A percentile compares a stretch with the other conserved stretches of the same genome.
Evolutionary conservation across 2,329 filamentous ascomycete genomes (phyloP).

Genomic region (Pleurostoma richardsiae): DNA sequence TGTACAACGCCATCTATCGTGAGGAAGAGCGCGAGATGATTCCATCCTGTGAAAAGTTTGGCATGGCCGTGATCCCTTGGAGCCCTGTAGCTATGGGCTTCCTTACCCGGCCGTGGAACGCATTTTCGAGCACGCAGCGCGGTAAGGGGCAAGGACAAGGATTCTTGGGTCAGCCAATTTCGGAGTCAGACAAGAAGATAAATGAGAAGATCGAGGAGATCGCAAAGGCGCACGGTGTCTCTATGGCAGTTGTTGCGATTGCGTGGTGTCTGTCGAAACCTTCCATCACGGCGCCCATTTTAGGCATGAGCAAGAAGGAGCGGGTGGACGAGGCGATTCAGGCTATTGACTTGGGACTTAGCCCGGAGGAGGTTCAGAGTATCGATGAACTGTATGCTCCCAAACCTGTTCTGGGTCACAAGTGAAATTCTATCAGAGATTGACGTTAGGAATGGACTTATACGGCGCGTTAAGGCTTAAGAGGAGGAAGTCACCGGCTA

Average conservation of each 20-base stretch:
- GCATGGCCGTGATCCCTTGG: slow-evolving; percentile 33
- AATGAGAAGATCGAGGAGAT: slow-evolving; percentile 3
- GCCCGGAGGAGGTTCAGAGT: slow-evolving; percentile 1
- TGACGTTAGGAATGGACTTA: too few species aligned
- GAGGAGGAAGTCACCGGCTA: too few species aligned
- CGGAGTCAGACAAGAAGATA: slow-evolving; percentile 1
- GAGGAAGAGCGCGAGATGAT: slow-evolving; percentile 52
- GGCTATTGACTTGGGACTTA: slow-evolving; percentile 1
- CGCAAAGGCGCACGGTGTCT: slow-evolving; percentile 1
- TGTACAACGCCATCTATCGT: slow-evolving; percentile 57
- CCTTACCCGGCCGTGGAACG: too few species aligned
- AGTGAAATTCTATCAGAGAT: too few species aligned
- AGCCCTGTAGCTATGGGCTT: too few species aligned
- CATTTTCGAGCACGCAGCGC: too few species aligned
- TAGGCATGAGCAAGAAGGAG: slow-evolving; percentile 17
- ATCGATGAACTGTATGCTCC: slow-evolving; percentile 2
- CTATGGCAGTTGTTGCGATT: slow-evolving; percentile 1
- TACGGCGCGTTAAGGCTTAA: too few species aligned
- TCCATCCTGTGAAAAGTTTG: slow-evolving; percentile 33
- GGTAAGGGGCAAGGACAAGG: too few species aligned
- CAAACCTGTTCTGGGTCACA: background rate
- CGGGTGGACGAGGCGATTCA: slow-evolving; percentile 1
- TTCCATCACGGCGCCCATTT: slow-evolving; percentile 20
- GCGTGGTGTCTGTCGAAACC: slow-evolving; percentile 15
- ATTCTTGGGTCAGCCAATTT: slow-evolving; percentile 8